These are phyloP conservation scores for Andrographis paniculata DNA, from an alignment of 305 asterid genomes.

Conservation along the genomic window DNA sequence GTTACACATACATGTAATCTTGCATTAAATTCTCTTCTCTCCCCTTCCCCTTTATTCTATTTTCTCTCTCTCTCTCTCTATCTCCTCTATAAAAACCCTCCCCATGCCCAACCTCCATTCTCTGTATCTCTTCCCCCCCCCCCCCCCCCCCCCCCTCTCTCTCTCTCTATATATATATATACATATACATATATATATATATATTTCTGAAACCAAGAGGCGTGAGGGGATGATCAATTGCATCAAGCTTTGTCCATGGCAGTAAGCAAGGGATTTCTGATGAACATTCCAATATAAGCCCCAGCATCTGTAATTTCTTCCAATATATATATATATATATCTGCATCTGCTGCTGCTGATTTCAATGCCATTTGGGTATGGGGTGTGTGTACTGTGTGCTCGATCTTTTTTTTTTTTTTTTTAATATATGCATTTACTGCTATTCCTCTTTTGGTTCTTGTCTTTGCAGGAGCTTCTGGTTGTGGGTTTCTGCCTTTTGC, in stretches of 20 bases:
- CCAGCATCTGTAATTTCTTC: conserved; percentile 59
- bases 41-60: no score
- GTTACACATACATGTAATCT: no score
- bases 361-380: conserved; percentile 25
- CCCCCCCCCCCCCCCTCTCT: no score
- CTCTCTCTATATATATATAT: no score
- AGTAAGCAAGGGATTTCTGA: conserved; percentile 37
- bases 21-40: no score
- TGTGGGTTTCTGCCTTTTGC: conserved; percentile 39
- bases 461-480: conserved; percentile 50
- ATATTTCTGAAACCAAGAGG: no score
- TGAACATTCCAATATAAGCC: conserved; percentile 47
- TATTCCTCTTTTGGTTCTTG: conserved; percentile 29
- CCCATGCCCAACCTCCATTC: no score
- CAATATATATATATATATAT: conserved; percentile 12
- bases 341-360: conserved; percentile 10
- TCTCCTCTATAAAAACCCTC: no score
- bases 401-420: conserved; percentile 18
- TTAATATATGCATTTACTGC: conserved; percentile 40
- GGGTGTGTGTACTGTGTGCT: conserved; percentile 13
- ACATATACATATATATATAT: no score
- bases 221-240: conserved; percentile 14
- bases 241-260: no score
- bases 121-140: no score
- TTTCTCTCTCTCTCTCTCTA: no score